Conservation (phyloP, 2,329 filamentous ascomycete genomes). For the Aspergillus pseudotamarii region DNA sequence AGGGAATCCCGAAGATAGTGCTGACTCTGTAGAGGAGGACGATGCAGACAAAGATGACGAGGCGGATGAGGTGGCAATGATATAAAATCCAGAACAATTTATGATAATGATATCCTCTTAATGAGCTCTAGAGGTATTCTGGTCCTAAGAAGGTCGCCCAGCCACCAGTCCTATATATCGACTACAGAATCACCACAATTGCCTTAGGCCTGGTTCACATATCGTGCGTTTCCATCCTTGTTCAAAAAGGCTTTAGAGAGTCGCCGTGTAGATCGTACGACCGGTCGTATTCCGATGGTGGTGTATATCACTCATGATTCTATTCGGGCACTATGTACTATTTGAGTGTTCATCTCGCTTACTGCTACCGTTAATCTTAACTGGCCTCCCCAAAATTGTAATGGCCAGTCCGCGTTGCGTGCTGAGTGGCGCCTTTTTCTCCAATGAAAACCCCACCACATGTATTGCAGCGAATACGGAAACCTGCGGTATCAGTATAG, state of each 20-base stretch:
- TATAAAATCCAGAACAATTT: conserved; percentile 27
- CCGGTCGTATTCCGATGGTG: not conserved
- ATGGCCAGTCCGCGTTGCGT: conserved; percentile 51
- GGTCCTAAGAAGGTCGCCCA: not conserved
- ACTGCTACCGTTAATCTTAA: conserved; percentile 19
- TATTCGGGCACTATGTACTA: not conserved
- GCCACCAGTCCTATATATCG: not conserved
- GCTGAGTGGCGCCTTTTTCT: conserved; percentile 50
- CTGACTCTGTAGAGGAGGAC: conserved; percentile 36
- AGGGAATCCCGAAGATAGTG: conserved; percentile 40
- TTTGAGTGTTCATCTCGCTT: not conserved
- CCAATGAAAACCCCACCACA: conserved; percentile 49
- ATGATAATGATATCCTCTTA: conserved; percentile 18
- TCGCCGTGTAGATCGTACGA: not conserved
- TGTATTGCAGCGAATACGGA: conserved; percentile 75
- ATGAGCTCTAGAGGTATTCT: not conserved
- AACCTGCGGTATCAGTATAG: conserved; percentile 82
- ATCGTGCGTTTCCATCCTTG: not conserved
- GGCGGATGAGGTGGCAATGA: conserved; percentile 44
- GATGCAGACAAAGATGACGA: conserved; percentile 36
- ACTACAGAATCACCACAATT: not conserved
- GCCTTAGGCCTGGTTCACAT: not conserved
- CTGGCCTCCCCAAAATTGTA: conserved; percentile 53
- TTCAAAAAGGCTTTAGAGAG: not conserved
- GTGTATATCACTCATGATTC: not conserved